A percentile compares a stretch with the other conserved stretches of the same genome.
Evolutionary conservation across 1,139 yeast species (phyloP).

Genomic region (Blastobotrys elegans): DNA sequence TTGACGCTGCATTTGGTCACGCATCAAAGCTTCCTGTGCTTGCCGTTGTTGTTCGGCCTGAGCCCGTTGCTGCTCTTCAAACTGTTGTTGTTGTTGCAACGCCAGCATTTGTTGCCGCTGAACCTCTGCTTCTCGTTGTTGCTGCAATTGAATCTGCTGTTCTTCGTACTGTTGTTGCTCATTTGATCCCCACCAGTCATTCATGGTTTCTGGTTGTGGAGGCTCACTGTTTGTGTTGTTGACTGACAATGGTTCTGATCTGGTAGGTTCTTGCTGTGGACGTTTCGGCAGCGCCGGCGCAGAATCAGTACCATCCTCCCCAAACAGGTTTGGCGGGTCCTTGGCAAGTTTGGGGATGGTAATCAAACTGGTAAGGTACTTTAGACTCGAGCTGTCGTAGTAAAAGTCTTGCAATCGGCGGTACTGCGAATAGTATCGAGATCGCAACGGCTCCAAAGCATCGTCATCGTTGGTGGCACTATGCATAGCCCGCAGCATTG

Average conservation of each 20-base stretch:
- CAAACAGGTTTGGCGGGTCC: constrained; percentile 63
- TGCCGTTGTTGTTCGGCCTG: constrained; percentile 66
- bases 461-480: constrained; percentile 73
- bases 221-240: constrained; percentile 25
- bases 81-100: constrained; percentile 60
- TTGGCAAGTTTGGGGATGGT: constrained; percentile 77
- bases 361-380: constrained; percentile 75
- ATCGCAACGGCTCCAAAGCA: constrained; percentile 68
- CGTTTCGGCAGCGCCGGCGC: constrained; percentile 44
- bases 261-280: constrained; percentile 35
- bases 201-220: constrained; percentile 33
- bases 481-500: constrained; percentile 88
- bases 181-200: constrained; percentile 45
- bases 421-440: constrained; percentile 76
- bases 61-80: constrained; percentile 64
- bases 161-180: constrained; percentile 42
- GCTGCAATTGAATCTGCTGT: constrained; percentile 48
- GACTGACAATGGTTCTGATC: constrained; percentile 4
- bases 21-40: constrained; percentile 68
- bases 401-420: constrained; percentile 75
- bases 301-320: constrained; percentile 34
- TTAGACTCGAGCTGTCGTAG: constrained; percentile 83
- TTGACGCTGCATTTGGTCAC: constrained; percentile 69
- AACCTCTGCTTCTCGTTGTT: constrained; percentile 46
- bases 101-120: constrained; percentile 43